phyloP scores from a whole-genome alignment of 106 monocot genomes.

The Allium cepa region DNA sequence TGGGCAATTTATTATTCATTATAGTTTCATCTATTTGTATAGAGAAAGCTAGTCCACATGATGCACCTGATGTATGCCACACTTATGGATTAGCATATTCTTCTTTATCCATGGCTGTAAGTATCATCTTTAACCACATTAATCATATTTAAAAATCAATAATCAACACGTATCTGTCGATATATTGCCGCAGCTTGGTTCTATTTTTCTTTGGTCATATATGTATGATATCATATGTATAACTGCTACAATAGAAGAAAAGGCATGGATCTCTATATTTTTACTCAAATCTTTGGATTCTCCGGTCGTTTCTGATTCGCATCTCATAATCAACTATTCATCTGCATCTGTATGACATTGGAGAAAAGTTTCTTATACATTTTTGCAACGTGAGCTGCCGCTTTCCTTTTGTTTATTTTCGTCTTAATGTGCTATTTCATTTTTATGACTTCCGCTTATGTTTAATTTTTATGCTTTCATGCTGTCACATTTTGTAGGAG shows the following conservation, averaged over 20 bases:
- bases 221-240: conserved; percentile 17
- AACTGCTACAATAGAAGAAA: conserved; percentile 20
- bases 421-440: too few relatives aligned
- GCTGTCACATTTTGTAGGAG: too few relatives aligned
- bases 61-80: conserved; percentile 46
- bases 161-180: conserved; percentile 24
- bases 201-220: conserved; percentile 11
- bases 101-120: conserved; percentile 87
- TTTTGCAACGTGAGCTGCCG: too few relatives aligned
- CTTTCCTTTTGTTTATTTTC: too few relatives aligned
- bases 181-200: conserved; percentile 26
- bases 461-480: too few relatives aligned
- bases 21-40: conserved; percentile 69
- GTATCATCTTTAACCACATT: conserved; percentile 7
- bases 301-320: not conserved
- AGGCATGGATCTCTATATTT: not conserved
- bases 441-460: too few relatives aligned
- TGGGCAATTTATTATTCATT: conserved; percentile 69
- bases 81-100: conserved; percentile 58
- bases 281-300: not conserved
- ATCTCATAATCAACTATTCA: not conserved
- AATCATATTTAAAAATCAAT: too few relatives aligned
- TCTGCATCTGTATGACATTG: not conserved
- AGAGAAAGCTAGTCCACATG: conserved; percentile 80
- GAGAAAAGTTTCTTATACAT: not conserved